Base-by-base conservation (phyloP, 1,139 yeast species). In the Barnettozyma hawaiiensis region DNA sequence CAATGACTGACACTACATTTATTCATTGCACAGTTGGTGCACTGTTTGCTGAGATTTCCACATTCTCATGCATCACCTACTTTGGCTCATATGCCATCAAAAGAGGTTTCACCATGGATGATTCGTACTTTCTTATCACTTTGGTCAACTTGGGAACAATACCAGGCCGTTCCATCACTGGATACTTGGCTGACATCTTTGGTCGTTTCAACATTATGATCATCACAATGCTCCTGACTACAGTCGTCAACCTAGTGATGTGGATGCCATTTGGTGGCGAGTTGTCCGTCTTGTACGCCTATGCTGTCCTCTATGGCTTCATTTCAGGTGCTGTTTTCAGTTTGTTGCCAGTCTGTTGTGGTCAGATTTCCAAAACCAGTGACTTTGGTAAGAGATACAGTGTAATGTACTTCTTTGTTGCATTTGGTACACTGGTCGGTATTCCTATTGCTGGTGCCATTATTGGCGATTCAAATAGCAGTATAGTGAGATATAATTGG, bases 221-320 rank as follows among this genome's bases (percentile, higher is more conserved):
- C 14, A 58, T 57, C 3, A 67, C 71, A 16, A 59, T 72, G 9
- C 31, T 64, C 0, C 37, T 64, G 5, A 55, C 76, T 18, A 61
- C 69, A 0, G 39, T 72, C 1, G 61, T 66, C 7, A 63, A 73
- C 14, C 67, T 74, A 47, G 72, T 60, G 1, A 57, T 75, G 39
- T 78, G 82, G 83, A 59, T 75, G 15, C 83, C 81, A 12, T 71
- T 77, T 46, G 83, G 67, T 26, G 59, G 60, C 5, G 58, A 62
- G 37, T 58, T 73, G 19, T 40, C 26, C 5, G 57, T 46, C 0
- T 36, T 55, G 3, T 52, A 52, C 20, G 67, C 66, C 0, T 78
- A 76, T 53, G 66, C 78, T 5, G 68, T 67, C 0, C 33, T 74
- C 1, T 75, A 75, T 44, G 86, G 86, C 0, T 72, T 76, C 53